Conservation (phyloP, 495 filamentous ascomycete species). For the Penicillium psychrofluorescens region DNA sequence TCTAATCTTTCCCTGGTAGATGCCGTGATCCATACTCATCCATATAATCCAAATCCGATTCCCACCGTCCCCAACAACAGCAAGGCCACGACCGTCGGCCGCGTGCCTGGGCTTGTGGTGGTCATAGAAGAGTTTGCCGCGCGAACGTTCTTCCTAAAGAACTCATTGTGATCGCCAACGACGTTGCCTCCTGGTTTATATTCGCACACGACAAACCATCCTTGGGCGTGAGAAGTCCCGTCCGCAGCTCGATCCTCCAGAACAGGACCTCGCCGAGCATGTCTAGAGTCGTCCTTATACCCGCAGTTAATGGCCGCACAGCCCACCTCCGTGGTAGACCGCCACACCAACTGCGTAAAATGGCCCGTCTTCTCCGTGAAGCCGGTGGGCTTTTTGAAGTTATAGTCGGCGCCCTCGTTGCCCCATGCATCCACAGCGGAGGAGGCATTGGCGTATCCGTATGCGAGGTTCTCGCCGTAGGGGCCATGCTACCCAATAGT, state of each 20-base stretch:
- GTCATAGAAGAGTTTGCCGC: not conserved
- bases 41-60: conserved; percentile 12
- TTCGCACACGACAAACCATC: conserved; percentile 77
- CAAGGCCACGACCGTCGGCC: conserved; percentile 3
- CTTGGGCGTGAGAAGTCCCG: conserved; percentile 28
- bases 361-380: conserved; percentile 68
- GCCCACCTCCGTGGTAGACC: conserved; percentile 58
- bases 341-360: conserved; percentile 83
- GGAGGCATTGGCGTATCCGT: conserved; percentile 55
- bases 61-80: conserved; percentile 8
- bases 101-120: not conserved
- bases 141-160: conserved; percentile 29
- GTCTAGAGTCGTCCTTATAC: conserved; percentile 8
- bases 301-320: conserved; percentile 59
- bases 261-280: not conserved
- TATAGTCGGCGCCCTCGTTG: conserved; percentile 51
- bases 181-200: conserved; percentile 73
- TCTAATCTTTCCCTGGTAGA: conserved; percentile 1
- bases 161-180: conserved; percentile 48
- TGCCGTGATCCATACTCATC: not conserved
- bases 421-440: conserved; percentile 62
- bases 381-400: conserved; percentile 45
- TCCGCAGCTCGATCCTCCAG: conserved; percentile 4
- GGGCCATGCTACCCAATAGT: conserved; percentile 43
- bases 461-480: conserved; percentile 73